Conservation (phyloP, 106 monocot genomes). For the Amphibolis antarctica region DNA sequence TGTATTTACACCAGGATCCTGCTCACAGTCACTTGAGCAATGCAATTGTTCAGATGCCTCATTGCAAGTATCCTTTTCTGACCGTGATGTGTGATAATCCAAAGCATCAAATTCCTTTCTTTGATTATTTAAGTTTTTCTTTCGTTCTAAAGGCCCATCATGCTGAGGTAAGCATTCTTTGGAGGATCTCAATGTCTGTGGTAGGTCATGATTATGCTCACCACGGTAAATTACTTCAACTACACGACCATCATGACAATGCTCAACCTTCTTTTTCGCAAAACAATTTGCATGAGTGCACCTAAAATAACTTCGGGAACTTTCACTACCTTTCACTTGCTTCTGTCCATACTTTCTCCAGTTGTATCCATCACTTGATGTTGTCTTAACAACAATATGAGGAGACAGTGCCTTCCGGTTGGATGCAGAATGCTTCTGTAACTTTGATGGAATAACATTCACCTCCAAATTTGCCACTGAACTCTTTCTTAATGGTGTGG, state of each 20-base stretch:
- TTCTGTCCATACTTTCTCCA: conserved; percentile 85
- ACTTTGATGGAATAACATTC: conserved; percentile 5
- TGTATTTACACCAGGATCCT: conserved; percentile 35
- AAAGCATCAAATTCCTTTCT: conserved; percentile 18
- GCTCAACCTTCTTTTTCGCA: conserved; percentile 71
- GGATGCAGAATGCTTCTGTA: conserved; percentile 1
- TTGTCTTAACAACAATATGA: conserved; percentile 18
- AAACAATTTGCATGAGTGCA: conserved; percentile 49
- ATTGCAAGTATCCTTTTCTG: conserved; percentile 14
- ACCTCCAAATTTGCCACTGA: conserved; percentile 8
- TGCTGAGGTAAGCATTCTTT: conserved; percentile 25
- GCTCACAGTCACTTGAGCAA: conserved; percentile 75
- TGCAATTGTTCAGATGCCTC: conserved; percentile 34
- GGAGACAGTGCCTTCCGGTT: conserved; percentile 17
- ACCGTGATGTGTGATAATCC: conserved; percentile 11
- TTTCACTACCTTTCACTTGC: conserved; percentile 66
- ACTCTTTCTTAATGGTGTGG: conserved; percentile 18
- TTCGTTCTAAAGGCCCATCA: conserved; percentile 2
- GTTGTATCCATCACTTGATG: conserved; percentile 50
- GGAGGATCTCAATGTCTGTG: conserved; percentile 28
- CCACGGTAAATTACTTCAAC: conserved; percentile 48
- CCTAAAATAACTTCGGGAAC: conserved; percentile 56
- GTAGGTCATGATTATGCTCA: conserved; percentile 53
- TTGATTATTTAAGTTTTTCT: conserved; percentile 17
- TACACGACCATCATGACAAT: conserved; percentile 48